Conservation (phyloP, 2,329 filamentous ascomycete species). For the Botrytis aclada region DNA sequence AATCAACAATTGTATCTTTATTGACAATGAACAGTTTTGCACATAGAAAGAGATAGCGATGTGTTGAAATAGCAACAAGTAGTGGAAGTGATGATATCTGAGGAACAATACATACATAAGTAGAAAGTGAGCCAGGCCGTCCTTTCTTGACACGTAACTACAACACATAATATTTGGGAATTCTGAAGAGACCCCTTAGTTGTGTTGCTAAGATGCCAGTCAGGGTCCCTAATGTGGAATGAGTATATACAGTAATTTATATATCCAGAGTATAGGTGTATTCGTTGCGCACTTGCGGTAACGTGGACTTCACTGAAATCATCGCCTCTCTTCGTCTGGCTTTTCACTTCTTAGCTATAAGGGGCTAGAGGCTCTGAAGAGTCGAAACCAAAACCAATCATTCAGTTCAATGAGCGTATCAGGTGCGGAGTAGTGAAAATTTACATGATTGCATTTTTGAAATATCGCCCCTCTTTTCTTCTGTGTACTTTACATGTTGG, state of each 20-base stretch:
- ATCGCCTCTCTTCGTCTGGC: too few relatives aligned
- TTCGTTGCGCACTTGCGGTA: too few relatives aligned
- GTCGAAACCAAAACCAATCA: background rate
- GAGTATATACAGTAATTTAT: too few relatives aligned
- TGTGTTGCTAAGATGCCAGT: too few relatives aligned
- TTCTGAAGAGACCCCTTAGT: too few relatives aligned
- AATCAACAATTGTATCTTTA: background rate
- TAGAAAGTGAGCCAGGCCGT: background rate
- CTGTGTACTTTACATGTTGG: background rate
- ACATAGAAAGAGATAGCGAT: accelerated
- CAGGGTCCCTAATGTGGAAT: too few relatives aligned
- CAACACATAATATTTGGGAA: too few relatives aligned
- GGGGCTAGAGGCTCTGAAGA: accelerated
- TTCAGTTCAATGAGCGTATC: too few relatives aligned
- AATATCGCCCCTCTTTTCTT: background rate
- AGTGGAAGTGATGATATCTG: background rate
- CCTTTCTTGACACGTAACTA: accelerated
- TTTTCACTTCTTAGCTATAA: too few relatives aligned
- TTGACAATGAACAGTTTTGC: background rate
- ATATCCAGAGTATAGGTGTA: too few relatives aligned
- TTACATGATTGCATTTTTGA: background rate
- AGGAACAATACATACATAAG: background rate
- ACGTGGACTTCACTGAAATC: too few relatives aligned
- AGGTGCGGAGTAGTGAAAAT: background rate
- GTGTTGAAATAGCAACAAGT: background rate